These are phyloP conservation scores for Ceriops tagal DNA, from an alignment of 345 rosid genomes.

Conservation along the genomic window DNA sequence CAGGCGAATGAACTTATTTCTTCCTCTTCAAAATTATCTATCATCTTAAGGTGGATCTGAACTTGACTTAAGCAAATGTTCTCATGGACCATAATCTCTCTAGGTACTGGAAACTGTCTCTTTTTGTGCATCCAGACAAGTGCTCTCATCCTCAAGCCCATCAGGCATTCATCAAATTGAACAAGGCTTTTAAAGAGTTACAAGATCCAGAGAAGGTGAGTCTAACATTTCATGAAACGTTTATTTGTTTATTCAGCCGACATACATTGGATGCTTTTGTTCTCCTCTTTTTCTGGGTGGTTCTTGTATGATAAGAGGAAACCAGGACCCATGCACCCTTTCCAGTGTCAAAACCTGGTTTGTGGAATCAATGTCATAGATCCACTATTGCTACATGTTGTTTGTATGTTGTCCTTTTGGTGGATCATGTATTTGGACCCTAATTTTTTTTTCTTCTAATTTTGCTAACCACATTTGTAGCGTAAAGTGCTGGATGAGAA, in stretches of 20 bases:
- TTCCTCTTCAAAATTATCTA: neutral
- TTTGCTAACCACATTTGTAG: conserved; percentile 35
- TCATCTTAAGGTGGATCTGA: conserved; percentile 6
- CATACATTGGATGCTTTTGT: neutral
- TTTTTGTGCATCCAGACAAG: conserved; percentile 92
- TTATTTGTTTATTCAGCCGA: neutral
- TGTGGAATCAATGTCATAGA: too few species aligned
- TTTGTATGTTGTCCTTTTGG: too few species aligned
- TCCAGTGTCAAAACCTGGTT: too few species aligned
- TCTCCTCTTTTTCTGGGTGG: neutral
- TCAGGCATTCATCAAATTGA: conserved; percentile 74
- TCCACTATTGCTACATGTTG: too few species aligned
- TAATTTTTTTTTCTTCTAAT: conserved; percentile 5
- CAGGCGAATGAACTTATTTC: neutral
- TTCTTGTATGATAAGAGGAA: neutral
- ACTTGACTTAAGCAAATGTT: conserved; percentile 1
- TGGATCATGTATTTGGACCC: too few species aligned
- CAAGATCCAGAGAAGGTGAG: conserved; percentile 93
- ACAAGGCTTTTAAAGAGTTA: conserved; percentile 84
- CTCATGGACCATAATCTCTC: neutral
- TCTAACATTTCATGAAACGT: neutral
- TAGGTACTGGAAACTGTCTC: conserved; percentile 96
- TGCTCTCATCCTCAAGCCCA: conserved; percentile 97
- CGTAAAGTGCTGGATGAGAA: conserved; percentile 82
- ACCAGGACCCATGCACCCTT: neutral